phyloP scores from a whole-genome alignment of 1,139 yeast genomes.

The Candida mesenterica region DNA sequence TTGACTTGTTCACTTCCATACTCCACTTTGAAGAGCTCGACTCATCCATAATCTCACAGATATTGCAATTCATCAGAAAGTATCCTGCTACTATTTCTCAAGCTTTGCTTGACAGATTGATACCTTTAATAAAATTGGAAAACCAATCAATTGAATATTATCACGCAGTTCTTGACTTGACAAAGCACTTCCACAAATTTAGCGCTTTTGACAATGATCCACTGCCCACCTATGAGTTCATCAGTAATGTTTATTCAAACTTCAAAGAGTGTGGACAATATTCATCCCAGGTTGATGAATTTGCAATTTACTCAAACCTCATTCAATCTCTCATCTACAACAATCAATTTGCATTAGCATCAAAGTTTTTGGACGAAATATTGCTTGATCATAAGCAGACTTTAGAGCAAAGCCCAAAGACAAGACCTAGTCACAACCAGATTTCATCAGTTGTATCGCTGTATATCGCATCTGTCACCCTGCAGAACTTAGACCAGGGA shows the following conservation, averaged over 20 bases:
- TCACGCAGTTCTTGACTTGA: slow-evolving; percentile 21
- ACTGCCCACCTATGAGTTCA: slow-evolving; percentile 25
- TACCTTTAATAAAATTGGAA: slow-evolving; percentile 9
- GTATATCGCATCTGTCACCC: slow-evolving; percentile 29
- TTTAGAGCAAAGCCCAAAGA: slow-evolving; percentile 11
- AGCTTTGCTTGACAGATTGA: slow-evolving; percentile 21
- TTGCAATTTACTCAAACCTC: slow-evolving; percentile 47
- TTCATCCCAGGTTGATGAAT: slow-evolving; percentile 26
- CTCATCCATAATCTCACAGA: slow-evolving; percentile 24
- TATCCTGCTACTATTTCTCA: slow-evolving; percentile 30
- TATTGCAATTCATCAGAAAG: slow-evolving; percentile 24
- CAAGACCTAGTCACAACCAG: slow-evolving; percentile 20
- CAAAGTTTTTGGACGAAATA: slow-evolving; percentile 53
- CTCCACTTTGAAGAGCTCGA: slow-evolving; percentile 26
- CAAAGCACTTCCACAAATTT: slow-evolving; percentile 21
- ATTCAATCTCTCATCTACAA: slow-evolving; percentile 52
- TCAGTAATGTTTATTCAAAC: slow-evolving; percentile 26
- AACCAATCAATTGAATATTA: slow-evolving; percentile 6
- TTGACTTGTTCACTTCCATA: slow-evolving; percentile 56
- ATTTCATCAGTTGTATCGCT: slow-evolving; percentile 33
- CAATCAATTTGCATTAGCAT: slow-evolving; percentile 48
- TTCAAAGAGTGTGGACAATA: slow-evolving; percentile 16
- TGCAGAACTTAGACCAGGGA: slow-evolving; percentile 21
- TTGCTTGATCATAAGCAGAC: slow-evolving; percentile 29
- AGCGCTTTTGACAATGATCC: slow-evolving; percentile 16